Base-by-base conservation (phyloP, 2,329 filamentous ascomycete species). In the Nannizziopsis arthrosporioides region DNA sequence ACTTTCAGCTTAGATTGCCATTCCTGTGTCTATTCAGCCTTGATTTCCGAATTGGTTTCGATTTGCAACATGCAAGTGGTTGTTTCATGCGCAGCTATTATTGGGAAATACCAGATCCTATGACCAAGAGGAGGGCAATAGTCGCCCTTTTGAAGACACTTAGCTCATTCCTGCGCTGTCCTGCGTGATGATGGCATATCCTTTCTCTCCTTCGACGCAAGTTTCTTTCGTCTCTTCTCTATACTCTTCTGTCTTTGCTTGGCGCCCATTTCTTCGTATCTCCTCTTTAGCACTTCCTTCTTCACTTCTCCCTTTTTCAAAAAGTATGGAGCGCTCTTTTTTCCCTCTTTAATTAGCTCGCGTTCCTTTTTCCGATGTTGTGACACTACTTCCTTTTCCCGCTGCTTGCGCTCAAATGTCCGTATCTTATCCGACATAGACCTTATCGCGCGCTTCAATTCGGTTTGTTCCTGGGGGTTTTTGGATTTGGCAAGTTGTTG, bases 281-380 rank as follows among this genome's bases (percentile, higher is more conserved):
- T 80, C 58, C 92, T 82, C 61, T 85, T 73, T 53, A 95, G 71
- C 48, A 88, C 73, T 66, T 82, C 73, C 73, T 90, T 87, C 81
- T 92, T 94, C 73, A 92, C 78, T 69, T 95, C 90, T 61, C 81
- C 80, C 71, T 82, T 82, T 78, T 98, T 98, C 59, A 96, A 71
- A 67, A 86, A 96, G 69, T 88, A 98, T 0, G 92, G 90, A 63
- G 77, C 80, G 44, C 60, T 63, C 61, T 71, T 72, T 78, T 95
- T 95, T 52, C 92, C 92, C 69, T 93, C 78, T 58, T 80, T 80
- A 44, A 96, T 81, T 52, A 85, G 70, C 63, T 89, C 84, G 69
- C 86, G 88, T 73, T 98, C 92, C 64, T 81, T 75, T 68, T 77
- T 77, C 60, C 84, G 78, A 69, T 96, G 89, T 64, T 84, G 80